A percentile compares a stretch with the other conserved stretches of the same genome.
Evolutionary conservation across 2,329 filamentous ascomycete species (phyloP).

Genomic region (Fusarium sp.): DNA sequence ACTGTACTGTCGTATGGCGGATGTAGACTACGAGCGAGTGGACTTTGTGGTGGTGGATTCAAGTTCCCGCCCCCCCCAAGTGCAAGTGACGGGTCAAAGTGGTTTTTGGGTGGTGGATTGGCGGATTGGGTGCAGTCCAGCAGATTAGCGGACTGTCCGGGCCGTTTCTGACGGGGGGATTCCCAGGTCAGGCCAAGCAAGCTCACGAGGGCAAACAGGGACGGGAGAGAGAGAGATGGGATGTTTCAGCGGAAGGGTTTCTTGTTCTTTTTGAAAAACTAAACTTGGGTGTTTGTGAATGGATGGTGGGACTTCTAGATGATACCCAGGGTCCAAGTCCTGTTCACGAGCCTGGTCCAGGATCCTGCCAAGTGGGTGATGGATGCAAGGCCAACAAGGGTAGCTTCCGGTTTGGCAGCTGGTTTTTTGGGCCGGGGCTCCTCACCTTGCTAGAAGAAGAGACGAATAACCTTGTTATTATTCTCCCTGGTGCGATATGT

Average conservation of each 20-base stretch:
- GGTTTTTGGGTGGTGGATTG: not conserved
- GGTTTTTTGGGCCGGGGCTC: not conserved
- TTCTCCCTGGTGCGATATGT: not conserved
- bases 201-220: not conserved
- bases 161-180: not conserved
- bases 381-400: slow-evolving; percentile 30
- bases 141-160: slow-evolving; percentile 1
- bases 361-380: slow-evolving; percentile 18
- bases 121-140: not conserved
- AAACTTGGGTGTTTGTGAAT: not conserved
- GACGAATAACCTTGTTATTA: slow-evolving; percentile 5
- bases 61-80: slow-evolving; percentile 18
- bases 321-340: slow-evolving; percentile 33
- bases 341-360: slow-evolving; percentile 32
- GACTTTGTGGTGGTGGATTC: slow-evolving; percentile 27
- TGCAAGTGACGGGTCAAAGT: not conserved
- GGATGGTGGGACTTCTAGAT: slow-evolving; percentile 11
- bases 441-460: not conserved
- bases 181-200: not conserved
- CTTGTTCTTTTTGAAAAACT: not conserved
- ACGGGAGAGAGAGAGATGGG: not conserved
- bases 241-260: not conserved
- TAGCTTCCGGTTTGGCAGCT: slow-evolving; percentile 35
- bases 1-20: not conserved
- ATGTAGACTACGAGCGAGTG: slow-evolving; percentile 21